Percentiles rank a stretch among this genome's conserved stretches.
These are phyloP conservation scores for Boletus sensibilis DNA, from an alignment of 768 basidiomycete genomes.

Conservation along the genomic window DNA sequence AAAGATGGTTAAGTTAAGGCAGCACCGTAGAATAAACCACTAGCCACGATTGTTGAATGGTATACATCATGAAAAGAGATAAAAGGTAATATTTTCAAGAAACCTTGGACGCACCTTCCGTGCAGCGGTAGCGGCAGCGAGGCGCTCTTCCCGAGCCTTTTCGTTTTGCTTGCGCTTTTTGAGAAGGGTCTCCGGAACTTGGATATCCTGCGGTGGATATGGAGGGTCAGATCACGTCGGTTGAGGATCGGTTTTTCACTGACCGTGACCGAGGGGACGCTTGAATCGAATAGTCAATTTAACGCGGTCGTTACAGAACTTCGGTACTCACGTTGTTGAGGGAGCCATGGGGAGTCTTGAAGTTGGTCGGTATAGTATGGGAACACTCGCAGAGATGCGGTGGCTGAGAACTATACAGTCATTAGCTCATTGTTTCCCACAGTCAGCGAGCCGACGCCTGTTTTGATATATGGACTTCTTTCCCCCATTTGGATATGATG, in stretches of 20 bases:
- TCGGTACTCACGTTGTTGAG: conserved; percentile 51
- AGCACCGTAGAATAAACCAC: conserved; percentile 57
- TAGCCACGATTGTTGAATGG: conserved; percentile 72
- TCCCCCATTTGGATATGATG: background rate
- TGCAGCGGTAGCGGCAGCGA: conserved; percentile 77
- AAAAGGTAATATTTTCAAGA: conserved; percentile 16
- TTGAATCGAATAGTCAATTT: conserved; percentile 15
- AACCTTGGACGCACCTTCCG: conserved; percentile 69
- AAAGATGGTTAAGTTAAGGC: conserved; percentile 88
- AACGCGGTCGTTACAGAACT: background rate
- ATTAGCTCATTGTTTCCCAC: conserved; percentile 33
- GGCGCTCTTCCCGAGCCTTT: conserved; percentile 92
- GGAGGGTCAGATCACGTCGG: conserved; percentile 12
- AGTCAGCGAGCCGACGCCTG: background rate
- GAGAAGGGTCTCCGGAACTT: conserved; percentile 99
- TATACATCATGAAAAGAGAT: conserved; percentile 72
- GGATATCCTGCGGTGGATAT: conserved; percentile 60
- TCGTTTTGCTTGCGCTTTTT: conserved; percentile 99
- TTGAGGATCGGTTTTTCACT: conserved; percentile 20
- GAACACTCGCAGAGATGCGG: conserved; percentile 20
- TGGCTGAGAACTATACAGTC: conserved; percentile 43
- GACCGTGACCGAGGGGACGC: conserved; percentile 50
- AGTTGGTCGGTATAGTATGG: conserved; percentile 29
- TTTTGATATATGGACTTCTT: background rate
- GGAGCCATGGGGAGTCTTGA: conserved; percentile 47